Conservation (phyloP, 2,329 filamentous ascomycete genomes). For the Arthrobotrys iridis region DNA sequence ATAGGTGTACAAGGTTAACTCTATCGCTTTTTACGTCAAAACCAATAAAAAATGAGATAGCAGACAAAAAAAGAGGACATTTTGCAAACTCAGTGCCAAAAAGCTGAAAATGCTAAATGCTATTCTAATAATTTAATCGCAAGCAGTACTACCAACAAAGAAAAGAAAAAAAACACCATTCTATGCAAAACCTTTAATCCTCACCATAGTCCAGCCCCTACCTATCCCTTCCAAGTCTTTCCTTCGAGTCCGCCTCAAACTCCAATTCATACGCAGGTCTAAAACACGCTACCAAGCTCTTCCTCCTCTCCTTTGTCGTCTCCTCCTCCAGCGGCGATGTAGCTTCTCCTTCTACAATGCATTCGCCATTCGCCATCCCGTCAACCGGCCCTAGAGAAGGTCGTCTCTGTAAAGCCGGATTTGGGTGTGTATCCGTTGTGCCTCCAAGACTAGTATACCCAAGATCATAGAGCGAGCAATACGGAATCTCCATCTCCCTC, state of each 20-base stretch:
- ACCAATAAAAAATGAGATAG: not conserved
- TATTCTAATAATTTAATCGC: conserved; percentile 1
- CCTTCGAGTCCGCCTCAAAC: conserved; percentile 77
- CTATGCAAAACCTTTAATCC: not conserved
- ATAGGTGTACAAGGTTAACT: not conserved
- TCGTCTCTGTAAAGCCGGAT: conserved; percentile 73
- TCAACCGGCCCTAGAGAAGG: conserved; percentile 20
- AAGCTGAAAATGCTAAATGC: not conserved
- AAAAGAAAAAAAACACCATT: not conserved
- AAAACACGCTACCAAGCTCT: conserved; percentile 64
- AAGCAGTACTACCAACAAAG: not conserved
- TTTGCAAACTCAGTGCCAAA: not conserved
- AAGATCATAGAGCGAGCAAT: conserved; percentile 85
- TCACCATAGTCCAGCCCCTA: not conserved
- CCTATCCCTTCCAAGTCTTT: conserved; percentile 76
- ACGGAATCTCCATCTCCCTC: conserved; percentile 78
- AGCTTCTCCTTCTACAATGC: not conserved
- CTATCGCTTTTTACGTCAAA: not conserved
- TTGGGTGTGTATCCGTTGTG: conserved; percentile 85
- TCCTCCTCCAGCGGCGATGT: conserved; percentile 55
- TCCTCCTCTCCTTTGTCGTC: conserved; percentile 58
- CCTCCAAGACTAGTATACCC: conserved; percentile 95
- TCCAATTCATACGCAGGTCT: conserved; percentile 80
- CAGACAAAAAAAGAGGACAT: not conserved
- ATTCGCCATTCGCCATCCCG: conserved; percentile 45